Percentiles rank a stretch among this genome's conserved stretches.
These are phyloP conservation scores for Moesziomyces sp. DNA, from an alignment of 1,284 basidiomycete genomes.

Conservation along the genomic window DNA sequence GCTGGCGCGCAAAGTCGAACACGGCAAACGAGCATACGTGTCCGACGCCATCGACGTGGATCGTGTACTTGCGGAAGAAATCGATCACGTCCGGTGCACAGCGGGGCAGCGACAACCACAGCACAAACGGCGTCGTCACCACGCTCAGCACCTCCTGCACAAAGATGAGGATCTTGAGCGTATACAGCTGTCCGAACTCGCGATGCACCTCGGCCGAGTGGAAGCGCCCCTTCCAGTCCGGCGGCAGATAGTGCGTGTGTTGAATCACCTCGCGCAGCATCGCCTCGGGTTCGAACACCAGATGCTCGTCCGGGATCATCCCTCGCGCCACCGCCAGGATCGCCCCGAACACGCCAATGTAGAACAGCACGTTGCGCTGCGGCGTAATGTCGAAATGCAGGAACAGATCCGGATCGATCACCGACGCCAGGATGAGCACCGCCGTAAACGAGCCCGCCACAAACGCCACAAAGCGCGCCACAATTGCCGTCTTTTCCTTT, in stretches of 20 bases:
- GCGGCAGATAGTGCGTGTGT: conserved; percentile 94
- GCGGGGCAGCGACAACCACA: conserved; percentile 88
- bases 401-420: conserved; percentile 86
- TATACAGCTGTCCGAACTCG: conserved; percentile 59
- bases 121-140: conserved; percentile 89
- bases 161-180: conserved; percentile 74
- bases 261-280: conserved; percentile 89
- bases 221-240: conserved; percentile 86
- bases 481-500: conserved; percentile 87
- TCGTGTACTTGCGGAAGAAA: conserved; percentile 76
- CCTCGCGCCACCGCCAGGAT: conserved; percentile 88
- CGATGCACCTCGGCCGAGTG: conserved; percentile 74
- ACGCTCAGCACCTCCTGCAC: conserved; percentile 88
- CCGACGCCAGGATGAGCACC: conserved; percentile 87
- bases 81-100: conserved; percentile 75
- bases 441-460: conserved; percentile 95
- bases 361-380: conserved; percentile 91
- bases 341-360: conserved; percentile 86
- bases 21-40: conserved; percentile 98
- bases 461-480: conserved; percentile 94
- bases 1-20: conserved; percentile 87
- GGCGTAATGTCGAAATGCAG: conserved; percentile 93
- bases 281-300: conserved; percentile 87
- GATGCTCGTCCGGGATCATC: conserved; percentile 95
- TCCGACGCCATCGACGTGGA: conserved; percentile 94